phyloP scores from a whole-genome alignment of 306 rosid genomes.

The Biancaea sappan region DNA sequence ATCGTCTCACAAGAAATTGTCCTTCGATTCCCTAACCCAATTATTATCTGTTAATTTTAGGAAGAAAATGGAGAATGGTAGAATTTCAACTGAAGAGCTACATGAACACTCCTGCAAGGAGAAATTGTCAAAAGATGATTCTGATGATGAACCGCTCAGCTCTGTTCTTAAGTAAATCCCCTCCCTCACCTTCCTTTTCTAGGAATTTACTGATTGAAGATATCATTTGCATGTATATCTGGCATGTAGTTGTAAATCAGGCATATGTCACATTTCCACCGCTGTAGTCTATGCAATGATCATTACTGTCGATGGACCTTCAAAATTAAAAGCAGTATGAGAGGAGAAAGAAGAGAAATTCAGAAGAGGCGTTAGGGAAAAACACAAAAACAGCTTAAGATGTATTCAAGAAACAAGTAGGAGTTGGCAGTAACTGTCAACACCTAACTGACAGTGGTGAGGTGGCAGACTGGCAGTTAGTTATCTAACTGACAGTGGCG shows the following conservation, averaged over 20 bases:
- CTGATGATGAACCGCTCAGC: constrained; percentile 57
- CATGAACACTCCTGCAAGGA: constrained; percentile 35
- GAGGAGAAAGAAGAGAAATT: too few species aligned
- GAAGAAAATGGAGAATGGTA: constrained; percentile 37
- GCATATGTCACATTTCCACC: background rate
- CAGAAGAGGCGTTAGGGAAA: too few species aligned
- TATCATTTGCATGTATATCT: constrained; percentile 1
- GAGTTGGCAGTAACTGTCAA: too few species aligned
- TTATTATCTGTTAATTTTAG: constrained; percentile 35
- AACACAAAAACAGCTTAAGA: too few species aligned
- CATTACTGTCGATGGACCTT: background rate
- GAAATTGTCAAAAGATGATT: constrained; percentile 39
- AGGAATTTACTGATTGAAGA: constrained; percentile 19
- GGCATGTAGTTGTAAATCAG: constrained; percentile 4
- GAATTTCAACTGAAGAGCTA: constrained; percentile 31
- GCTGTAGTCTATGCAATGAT: background rate
- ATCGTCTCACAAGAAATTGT: background rate
- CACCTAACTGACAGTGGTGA: too few species aligned
- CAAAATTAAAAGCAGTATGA: too few species aligned
- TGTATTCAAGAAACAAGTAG: too few species aligned
- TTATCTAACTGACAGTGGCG: too few species aligned
- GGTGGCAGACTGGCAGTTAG: too few species aligned
- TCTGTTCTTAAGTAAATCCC: constrained; percentile 59
- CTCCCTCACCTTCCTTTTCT: constrained; percentile 11
- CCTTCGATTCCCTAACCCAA: constrained; percentile 12